Base-by-base conservation (phyloP, 2,329 filamentous ascomycete species). In the Fusarium newnesense region DNA sequence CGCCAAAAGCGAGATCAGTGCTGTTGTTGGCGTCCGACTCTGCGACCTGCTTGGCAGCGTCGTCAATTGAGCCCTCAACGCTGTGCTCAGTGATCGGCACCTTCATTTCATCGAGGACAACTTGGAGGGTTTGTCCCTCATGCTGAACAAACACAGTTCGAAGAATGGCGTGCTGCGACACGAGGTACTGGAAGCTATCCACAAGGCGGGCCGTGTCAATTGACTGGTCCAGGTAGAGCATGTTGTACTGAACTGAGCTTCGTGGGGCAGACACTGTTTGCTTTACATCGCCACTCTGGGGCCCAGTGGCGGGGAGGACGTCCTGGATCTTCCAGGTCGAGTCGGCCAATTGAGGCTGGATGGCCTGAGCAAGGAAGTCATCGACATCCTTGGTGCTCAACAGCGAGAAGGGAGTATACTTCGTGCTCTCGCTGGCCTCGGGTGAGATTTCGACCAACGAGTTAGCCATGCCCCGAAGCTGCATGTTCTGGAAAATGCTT, bases 401-500 rank as follows among this genome's bases (percentile, higher is more conserved):
- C 12, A 79, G 40, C 9, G 77, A 78, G 54, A 79, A 79, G 5
- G 70, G 52, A 2, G 28, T 21, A 6, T 78, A 79, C 62, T 75
- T 63, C 5, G 26, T 24, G 4, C 58, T 40, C 46, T 69, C 32
- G 4, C 49, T 60, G 2, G 53, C 10, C 47, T 77, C 68, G 0
- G 54, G 34, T 6, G 53, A 32, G 19, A 66, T 46, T 24, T 77
- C 62, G 2, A 70, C 57, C 24, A 78, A 49, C 1, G 70, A 69
- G 32, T 58, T 60, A 4, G 77, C 76, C 75, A 78, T 77, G 34
- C 59, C 66, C 9, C 75, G 59, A 9, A 79, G 75, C 64, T 77
- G 70, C 77, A 79, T 79, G 50, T 79, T 73, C 42, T 74, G 73
- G 59, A 79, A 79, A 49, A 79, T 78, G 26, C 75, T 76, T 3